Evolutionary conservation across 108 stramenopile genomes (phyloP).

Genomic region (Fistulifera pelliculosa): DNA sequence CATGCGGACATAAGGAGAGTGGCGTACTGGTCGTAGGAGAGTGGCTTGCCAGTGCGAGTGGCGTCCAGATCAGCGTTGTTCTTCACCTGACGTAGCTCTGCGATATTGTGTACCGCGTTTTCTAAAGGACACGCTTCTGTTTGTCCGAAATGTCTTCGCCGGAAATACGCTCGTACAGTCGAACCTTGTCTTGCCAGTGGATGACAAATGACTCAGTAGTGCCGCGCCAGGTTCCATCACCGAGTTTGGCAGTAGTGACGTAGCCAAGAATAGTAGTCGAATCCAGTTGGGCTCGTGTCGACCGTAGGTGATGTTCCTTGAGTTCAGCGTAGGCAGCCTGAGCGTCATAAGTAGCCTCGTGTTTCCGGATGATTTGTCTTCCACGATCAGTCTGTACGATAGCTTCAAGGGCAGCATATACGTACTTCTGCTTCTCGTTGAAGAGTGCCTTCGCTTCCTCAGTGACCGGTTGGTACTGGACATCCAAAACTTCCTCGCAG

Average conservation of each 20-base stretch:
- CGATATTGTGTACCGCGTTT: not conserved
- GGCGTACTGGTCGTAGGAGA: not conserved
- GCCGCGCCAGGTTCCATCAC: not conserved
- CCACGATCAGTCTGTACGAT: constrained; percentile 7
- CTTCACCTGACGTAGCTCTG: constrained; percentile 5
- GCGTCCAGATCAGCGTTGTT: not conserved
- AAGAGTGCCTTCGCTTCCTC: constrained; percentile 8
- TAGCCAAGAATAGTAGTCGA: not conserved
- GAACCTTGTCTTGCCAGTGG: constrained; percentile 10
- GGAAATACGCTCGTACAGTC: not conserved
- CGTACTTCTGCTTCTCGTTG: constrained; percentile 3
- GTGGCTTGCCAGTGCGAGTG: not conserved
- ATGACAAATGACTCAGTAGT: constrained; percentile 5
- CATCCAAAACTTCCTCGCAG: constrained; percentile 8
- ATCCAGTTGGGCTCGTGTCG: constrained; percentile 2
- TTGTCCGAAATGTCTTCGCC: constrained; percentile 3
- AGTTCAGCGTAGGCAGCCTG: constrained; percentile 7
- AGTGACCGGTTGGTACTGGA: constrained; percentile 2
- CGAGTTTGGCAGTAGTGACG: constrained; percentile 2
- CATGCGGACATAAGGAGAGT: not conserved
- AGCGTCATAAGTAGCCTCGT: constrained; percentile 9
- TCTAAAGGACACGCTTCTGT: not conserved
- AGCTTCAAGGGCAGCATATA: not conserved
- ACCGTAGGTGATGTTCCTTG: not conserved
- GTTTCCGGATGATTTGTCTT: not conserved